Percentiles rank a stretch among this genome's conserved stretches.
phyloP scores from a whole-genome alignment of 2,329 filamentous ascomycete species.

The Ascosphaera acerosa region DNA sequence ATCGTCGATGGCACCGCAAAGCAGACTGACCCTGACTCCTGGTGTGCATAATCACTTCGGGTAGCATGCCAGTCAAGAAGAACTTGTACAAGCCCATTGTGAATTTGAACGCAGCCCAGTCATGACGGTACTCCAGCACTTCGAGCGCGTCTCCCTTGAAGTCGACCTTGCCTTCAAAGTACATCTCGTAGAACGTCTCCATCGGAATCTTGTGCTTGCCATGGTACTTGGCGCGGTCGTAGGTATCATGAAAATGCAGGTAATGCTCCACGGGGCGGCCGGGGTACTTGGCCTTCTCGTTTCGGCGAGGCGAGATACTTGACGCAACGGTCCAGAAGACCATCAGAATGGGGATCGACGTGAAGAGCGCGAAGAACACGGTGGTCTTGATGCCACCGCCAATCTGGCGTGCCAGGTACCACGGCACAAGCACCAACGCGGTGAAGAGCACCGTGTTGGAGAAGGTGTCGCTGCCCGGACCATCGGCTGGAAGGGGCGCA shows the following conservation, averaged over 20 bases:
- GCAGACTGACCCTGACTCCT: slow-evolving; percentile 45
- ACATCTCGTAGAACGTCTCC: slow-evolving; percentile 93
- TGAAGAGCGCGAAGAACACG: slow-evolving; percentile 61
- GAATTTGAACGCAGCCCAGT: slow-evolving; percentile 91
- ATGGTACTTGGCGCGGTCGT: slow-evolving; percentile 22
- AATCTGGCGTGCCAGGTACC: slow-evolving; percentile 59
- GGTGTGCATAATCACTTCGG: slow-evolving; percentile 80
- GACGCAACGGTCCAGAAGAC: slow-evolving; percentile 65
- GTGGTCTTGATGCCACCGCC: slow-evolving; percentile 69
- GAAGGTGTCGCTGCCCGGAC: slow-evolving; percentile 61
- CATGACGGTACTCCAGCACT: slow-evolving; percentile 76
- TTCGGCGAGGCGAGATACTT: slow-evolving; percentile 61
- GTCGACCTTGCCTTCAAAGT: slow-evolving; percentile 82
- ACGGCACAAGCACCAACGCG: slow-evolving; percentile 44
- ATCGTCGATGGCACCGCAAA: neutral
- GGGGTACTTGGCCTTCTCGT: slow-evolving; percentile 70
- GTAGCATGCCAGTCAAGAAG: slow-evolving; percentile 68
- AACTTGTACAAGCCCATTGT: slow-evolving; percentile 65
- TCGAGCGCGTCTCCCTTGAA: slow-evolving; percentile 88
- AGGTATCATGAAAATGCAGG: slow-evolving; percentile 25
- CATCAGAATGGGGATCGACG: slow-evolving; percentile 52
- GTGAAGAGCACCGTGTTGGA: slow-evolving; percentile 54
- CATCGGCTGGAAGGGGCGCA: slow-evolving; percentile 77
- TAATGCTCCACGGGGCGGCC: slow-evolving; percentile 80
- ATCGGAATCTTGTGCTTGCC: slow-evolving; percentile 25